Evolutionary conservation across 148 eudicot species (phyloP).

Genomic region (Cornus florida): DNA sequence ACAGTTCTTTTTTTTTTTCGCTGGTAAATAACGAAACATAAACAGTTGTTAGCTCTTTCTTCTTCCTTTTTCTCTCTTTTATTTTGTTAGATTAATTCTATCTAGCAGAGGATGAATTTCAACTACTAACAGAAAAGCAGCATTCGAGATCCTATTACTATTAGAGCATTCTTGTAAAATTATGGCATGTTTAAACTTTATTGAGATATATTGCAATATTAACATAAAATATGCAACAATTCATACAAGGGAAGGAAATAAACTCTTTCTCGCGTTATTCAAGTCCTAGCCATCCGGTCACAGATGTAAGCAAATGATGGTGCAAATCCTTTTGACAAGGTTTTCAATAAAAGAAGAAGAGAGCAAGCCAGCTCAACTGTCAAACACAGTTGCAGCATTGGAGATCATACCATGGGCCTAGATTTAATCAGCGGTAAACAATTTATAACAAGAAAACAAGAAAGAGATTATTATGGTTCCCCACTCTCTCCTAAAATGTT

Average conservation of each 20-base stretch:
- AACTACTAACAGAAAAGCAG: not conserved
- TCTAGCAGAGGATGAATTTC: not conserved
- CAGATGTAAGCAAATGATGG: not conserved
- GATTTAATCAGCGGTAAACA: no score
- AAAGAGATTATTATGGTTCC: no score
- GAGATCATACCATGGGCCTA: no score
- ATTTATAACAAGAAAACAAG: no score
- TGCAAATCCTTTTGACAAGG: no score
- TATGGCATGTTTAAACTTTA: not conserved
- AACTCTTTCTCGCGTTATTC: not conserved
- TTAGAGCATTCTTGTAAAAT: conserved; percentile 1
- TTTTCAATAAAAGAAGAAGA: no score
- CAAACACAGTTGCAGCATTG: no score
- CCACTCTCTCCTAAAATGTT: no score
- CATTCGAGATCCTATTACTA: not conserved
- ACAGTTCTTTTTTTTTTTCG: not conserved
- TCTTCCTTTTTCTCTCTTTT: not conserved
- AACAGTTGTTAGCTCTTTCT: not conserved
- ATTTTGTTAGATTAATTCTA: not conserved
- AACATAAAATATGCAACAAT: not conserved
- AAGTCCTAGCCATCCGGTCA: not conserved
- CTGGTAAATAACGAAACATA: no score
- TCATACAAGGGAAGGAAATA: conserved; percentile 7
- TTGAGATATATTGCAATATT: not conserved
- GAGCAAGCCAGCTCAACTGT: no score